phyloP scores from a whole-genome alignment of 768 basidiomycete genomes.

The Sarcodon sp. region DNA sequence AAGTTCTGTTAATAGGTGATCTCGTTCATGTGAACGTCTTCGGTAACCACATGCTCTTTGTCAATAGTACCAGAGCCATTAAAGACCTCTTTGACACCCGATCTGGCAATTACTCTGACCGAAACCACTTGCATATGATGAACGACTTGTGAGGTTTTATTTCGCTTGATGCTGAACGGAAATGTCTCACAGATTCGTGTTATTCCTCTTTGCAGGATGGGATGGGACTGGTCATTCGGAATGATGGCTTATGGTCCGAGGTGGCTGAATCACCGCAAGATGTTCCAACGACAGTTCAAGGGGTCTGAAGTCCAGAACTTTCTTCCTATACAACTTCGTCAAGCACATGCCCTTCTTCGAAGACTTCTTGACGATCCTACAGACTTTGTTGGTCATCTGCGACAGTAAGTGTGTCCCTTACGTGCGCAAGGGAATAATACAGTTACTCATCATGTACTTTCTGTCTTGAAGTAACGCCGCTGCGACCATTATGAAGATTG shows the following conservation, averaged over 20 bases:
- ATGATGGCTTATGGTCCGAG: too few species aligned
- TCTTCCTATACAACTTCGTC: too few species aligned
- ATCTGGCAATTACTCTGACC: conserved; percentile 12
- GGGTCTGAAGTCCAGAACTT: too few species aligned
- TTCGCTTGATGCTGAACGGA: background rate
- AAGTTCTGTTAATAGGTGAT: conserved; percentile 5
- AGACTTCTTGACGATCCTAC: conserved; percentile 25
- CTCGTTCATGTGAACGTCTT: conserved; percentile 9
- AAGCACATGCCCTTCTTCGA: conserved; percentile 30
- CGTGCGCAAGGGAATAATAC: background rate
- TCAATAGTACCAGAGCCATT: conserved; percentile 9
- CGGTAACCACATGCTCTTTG: conserved; percentile 9
- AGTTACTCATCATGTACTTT: background rate
- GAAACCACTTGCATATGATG: conserved; percentile 8
- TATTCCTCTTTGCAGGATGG: conserved; percentile 16
- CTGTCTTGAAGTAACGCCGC: conserved; percentile 12
- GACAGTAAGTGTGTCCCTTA: conserved; percentile 18
- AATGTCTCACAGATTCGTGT: conserved; percentile 9
- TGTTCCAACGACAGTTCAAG: too few species aligned
- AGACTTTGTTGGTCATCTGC: conserved; percentile 23
- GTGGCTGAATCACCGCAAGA: too few species aligned
- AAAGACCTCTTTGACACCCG: conserved; percentile 16
- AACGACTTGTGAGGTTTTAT: conserved; percentile 1
- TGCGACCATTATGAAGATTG: conserved; percentile 13
- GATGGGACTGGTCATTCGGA: conserved; percentile 11